Evolutionary conservation across 2,329 filamentous ascomycete species (phyloP), one percentile per base, ranked within the genome.

Genomic region (Lecanicillium sp.): DNA sequence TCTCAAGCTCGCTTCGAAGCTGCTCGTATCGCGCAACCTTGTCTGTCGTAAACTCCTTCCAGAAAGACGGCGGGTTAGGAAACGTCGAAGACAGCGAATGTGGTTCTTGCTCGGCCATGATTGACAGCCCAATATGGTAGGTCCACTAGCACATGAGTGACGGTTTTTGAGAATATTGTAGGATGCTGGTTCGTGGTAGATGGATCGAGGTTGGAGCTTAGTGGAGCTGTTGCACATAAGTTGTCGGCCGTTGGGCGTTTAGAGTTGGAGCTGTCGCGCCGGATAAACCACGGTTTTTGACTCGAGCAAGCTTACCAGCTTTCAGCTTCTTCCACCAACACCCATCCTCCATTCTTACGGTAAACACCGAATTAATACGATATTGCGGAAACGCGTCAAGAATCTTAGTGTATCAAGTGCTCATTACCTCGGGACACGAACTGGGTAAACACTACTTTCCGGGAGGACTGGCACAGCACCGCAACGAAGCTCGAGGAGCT

Each of bases 61-160:
- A 96, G 64, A 95, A 94, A 1, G 83, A 80, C 18, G 92, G 92
- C 18, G 92, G 92, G 37, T 83, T 78, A 17, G 92, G 90, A 57
- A 88, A 95, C 29, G 81, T 78, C 17, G 83, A 78, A 18, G 78
- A 71, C 50, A 73, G 60, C 33, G 68, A 64, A 27, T 60, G 58
- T 9, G 62, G 54, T 42, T 62, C 64, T 43, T 70, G 67, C 37
- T 65, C 78, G 42, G 75, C 77, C 81, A 85, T 86, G 31, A 38
- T 47, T 44, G 29, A 37, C 37, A 28, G 35, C 20, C 17, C 7
- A 16, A 18, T 11, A 17, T 17, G 5, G 9, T n/a, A 18, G 11
- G 9, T 8, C 7, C 15, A 5, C 32, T n/a, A 31, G 8, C 29
- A 13, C 31, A 28, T 35, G 33, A n/a, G n/a, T 22, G n/a, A 8